Evolutionary conservation across 169 alveolate species (phyloP), one percentile per base, ranked within the genome.

Genomic region (Plasmodium adleri): DNA sequence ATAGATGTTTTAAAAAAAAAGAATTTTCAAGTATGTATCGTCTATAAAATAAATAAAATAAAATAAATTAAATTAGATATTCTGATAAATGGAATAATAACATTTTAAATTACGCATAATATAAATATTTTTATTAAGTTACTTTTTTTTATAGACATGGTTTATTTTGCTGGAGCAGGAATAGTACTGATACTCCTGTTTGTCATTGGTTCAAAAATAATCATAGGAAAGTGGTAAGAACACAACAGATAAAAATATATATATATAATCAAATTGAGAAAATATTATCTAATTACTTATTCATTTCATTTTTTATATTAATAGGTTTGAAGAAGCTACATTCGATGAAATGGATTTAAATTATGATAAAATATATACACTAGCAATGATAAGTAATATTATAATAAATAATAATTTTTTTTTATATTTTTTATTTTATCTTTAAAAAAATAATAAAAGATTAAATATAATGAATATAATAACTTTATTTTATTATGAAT

Each of bases 161-260:
- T 26, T 76, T 76, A 76, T 76, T 76, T 76, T 76, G 88, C 88
- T 76, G 88, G 88, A 52, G 88, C 88, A 28, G 88, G 88, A 52
- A 76, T 76, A 76, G 58, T 39, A 24, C 54, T 76, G 88, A 63
- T 66, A 10, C 74, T 76, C 88, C 88, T 76, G 74, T 52, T 76
- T 76, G 88, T 28, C 88, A 76, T 76, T 56, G 74, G 68, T 76
- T 76, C 75, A 62, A 76, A 76, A 58, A 54, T 67, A 6, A 76
- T 54, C n/a, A 49, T 45, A 28, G 70, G 58, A 22, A 76, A 63
- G 17, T 76, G 75, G 88, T 76, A 24, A 12, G 66, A 13, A 74
- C 2, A 60, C 47, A 75, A 20, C 15, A 10, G 13, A 56, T 9
- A 58, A 63, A 49, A 26, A 47, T 2, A 28, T 28, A 28, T 2